A percentile compares a stretch with the other conserved stretches of the same genome.
Conservation (phyloP, 164 flowering plant species). For the Umbellularia californica region DNA sequence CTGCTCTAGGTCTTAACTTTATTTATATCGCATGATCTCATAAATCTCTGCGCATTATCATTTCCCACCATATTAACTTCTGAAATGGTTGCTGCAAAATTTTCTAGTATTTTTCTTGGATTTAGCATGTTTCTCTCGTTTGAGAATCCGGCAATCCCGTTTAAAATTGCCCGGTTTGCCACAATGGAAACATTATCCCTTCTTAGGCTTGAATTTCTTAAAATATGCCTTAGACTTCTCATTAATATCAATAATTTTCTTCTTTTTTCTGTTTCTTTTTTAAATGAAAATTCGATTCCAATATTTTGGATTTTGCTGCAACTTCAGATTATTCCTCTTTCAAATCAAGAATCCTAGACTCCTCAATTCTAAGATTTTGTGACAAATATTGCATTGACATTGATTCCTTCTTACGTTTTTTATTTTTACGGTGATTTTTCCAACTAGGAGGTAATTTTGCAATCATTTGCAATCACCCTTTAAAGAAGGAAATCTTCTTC, state of each 20-base stretch:
- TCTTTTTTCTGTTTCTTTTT: not conserved
- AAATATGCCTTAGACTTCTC: not conserved
- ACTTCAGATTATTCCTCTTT: too few relatives aligned
- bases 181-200: too few relatives aligned
- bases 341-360: too few relatives aligned
- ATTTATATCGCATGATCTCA: too few relatives aligned
- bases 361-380: not conserved
- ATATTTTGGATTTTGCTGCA: too few relatives aligned
- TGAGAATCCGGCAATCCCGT: not conserved
- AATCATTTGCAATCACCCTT: not conserved
- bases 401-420: not conserved
- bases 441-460: not conserved
- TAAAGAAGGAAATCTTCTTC: not conserved
- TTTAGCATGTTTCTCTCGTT: too few relatives aligned
- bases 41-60: too few relatives aligned
- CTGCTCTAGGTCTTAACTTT: too few relatives aligned
- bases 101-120: not conserved
- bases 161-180: too few relatives aligned
- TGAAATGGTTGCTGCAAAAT: not conserved
- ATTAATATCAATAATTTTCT: not conserved
- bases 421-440: not conserved
- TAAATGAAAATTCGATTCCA: not conserved
- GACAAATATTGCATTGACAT: not conserved
- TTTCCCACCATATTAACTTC: not conserved
- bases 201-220: not conserved